Base-by-base conservation (phyloP, 2,329 filamentous ascomycete genomes). In the Alternaria longipes region DNA sequence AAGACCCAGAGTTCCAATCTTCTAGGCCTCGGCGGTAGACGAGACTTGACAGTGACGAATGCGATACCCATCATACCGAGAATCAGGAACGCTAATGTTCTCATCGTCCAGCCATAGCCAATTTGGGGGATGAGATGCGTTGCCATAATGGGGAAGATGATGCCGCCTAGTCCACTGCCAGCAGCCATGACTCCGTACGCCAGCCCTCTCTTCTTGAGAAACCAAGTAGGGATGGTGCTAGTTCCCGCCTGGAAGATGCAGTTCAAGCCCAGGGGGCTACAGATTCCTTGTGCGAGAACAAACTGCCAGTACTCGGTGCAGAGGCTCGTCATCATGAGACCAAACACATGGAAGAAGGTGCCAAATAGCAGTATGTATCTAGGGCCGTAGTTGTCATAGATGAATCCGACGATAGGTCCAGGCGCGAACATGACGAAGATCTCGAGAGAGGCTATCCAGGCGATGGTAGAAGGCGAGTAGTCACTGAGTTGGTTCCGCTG, bases 341-440 rank as follows among this genome's bases (percentile, higher is more conserved):
- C 84, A 56, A 90, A 85, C 16, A 90, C 83, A 56, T 89, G 85
- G 34, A 88, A 70, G 54, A 88, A 75, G 0, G 81, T 83, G 16
- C 87, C 87, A 12, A 73, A 70, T 1, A 87, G 34, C 1, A 89
- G 72, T 0, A 91, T 77, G 47, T 79, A 83, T 28, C 84, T 82
- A 0, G 89, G 87, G 0, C 90, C 90, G 58, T 87, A 85, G 57
- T 81, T 85, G 68, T 92, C 90, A 66, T 85, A 90, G 0, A 89
- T 47, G 41, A 85, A 86, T 1, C 90, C 90, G n/a, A 89, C 83
- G 8, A 91, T 68, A 0, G 88, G 87, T 0, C 89, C 88, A 64
- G 84, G 67, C 5, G 71, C 40, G 44, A 85, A 84, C 81, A 90
- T 82, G 66, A 83, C 74, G 62, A 82, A 83, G 8, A 79, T 75